Base-by-base conservation (phyloP, 768 basidiomycete genomes). In the Kwoniella pini region DNA sequence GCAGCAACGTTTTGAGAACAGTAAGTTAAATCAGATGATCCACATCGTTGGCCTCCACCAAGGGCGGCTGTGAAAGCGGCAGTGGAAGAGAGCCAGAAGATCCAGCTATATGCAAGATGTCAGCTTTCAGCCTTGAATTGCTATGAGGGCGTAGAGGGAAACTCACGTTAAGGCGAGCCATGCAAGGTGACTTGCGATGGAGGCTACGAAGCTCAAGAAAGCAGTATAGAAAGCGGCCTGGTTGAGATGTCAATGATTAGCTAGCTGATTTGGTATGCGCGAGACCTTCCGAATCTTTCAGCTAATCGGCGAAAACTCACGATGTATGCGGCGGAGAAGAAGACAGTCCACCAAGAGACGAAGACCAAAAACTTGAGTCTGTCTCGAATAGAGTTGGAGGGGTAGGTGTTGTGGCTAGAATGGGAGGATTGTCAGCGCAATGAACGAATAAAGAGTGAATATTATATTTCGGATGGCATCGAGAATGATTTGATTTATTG, bases 1-100 rank as follows among this genome's bases (percentile, higher is more conserved):
- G 78, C 70, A 12, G 79, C 77, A 52, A 76, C 71, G 62, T 76
- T 70, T 67, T 80, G 79, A 38, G 60, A 60, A 67, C 79, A 80
- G 73, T 79, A 71, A 24, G 59, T 56, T 24, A 77, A 22, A 53
- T 28, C 27, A 15, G 65, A 62, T 36, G 39, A 40, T 24, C 55
- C 46, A 54, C 77, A 78, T 38, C 60, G 51, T 22, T 68, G 49
- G 11, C 74, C 72, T 52, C 77, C 77, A n/a, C 69, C 69, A 24
- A 75, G 60, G 48, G 76, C 70, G 31, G 64, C 59, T 24, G 77
- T 74, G 62, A 66, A 67, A 2, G 77, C 64, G 13, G 74, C 75
- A 21, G 69, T 67, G 43, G 64, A 68, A 10, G 75, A 70, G 46
- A 75, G 69, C 77, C 77, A 78, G 71, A 78, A 74, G 38, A 78